Percentiles rank a stretch among this genome's conserved stretches.
phyloP scores from a whole-genome alignment of 345 rosid genomes.

The Adansonia digitata region DNA sequence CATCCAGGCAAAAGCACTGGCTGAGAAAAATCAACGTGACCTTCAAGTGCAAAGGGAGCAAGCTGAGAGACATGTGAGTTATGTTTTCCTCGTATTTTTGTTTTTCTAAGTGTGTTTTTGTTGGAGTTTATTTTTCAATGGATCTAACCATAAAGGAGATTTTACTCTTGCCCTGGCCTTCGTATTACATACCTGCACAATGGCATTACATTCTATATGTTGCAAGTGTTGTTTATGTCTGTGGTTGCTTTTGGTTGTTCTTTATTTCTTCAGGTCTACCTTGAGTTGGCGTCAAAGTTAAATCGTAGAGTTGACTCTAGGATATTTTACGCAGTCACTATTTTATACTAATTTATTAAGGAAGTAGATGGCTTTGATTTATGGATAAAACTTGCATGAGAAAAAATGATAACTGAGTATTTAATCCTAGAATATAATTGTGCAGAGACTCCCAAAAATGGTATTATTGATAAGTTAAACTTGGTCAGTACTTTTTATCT shows the following conservation, averaged over 20 bases:
- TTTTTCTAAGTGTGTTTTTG: not conserved
- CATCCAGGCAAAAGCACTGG: conserved; percentile 85
- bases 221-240: not conserved
- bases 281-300: not conserved
- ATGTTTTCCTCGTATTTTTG: not conserved
- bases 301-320: not conserved
- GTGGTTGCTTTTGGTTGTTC: not conserved
- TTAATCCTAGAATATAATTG: not conserved
- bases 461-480: not conserved
- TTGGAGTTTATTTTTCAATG: not conserved
- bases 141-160: not conserved
- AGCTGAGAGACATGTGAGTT: conserved; percentile 89
- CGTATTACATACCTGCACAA: not conserved
- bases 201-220: not conserved
- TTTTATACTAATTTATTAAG: not conserved
- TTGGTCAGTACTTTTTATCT: not conserved
- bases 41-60: conserved; percentile 88
- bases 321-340: not conserved
- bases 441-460: not conserved
- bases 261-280: not conserved
- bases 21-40: conserved; percentile 92
- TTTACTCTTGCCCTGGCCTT: not conserved
- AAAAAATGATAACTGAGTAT: not conserved
- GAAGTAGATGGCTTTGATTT: not conserved
- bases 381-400: not conserved